Conservation (phyloP, 169 alveolate genomes). For the Cryptosporidium parvum region DNA sequence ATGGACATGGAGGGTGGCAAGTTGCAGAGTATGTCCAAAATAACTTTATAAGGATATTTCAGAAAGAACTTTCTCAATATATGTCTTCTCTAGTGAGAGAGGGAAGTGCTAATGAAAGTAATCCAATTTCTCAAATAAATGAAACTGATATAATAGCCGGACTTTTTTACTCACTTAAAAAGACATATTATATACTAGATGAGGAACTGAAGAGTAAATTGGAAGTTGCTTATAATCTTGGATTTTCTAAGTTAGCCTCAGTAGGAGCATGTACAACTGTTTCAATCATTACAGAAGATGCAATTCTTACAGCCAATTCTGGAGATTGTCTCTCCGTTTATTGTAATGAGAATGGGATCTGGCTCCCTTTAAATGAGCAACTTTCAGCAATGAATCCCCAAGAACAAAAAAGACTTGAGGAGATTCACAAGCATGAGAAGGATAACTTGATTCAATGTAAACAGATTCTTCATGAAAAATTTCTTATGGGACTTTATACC, state of each 20-base stretch:
- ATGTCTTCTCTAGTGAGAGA: background rate
- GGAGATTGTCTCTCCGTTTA: constrained; percentile 62
- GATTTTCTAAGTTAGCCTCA: constrained; percentile 63
- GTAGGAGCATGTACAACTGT: constrained; percentile 64
- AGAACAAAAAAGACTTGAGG: constrained; percentile 70
- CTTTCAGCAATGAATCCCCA: constrained; percentile 73
- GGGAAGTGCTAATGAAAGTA: background rate
- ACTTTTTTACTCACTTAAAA: constrained; percentile 22
- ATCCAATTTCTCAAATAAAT: background rate
- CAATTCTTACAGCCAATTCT: constrained; percentile 63
- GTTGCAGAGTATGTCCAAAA: constrained; percentile 71
- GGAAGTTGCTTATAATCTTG: constrained; percentile 52
- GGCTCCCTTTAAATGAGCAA: constrained; percentile 73
- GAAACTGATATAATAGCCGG: constrained; percentile 43
- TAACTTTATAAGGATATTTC: constrained; percentile 38
- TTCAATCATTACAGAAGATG: constrained; percentile 56
- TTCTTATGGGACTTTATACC: constrained; percentile 28
- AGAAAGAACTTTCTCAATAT: constrained; percentile 6
- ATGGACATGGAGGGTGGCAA: constrained; percentile 76
- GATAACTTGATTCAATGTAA: constrained; percentile 58
- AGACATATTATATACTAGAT: constrained; percentile 24
- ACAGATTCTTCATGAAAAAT: constrained; percentile 24
- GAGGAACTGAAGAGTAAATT: constrained; percentile 43
- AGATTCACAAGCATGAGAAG: constrained; percentile 41
- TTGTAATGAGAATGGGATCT: constrained; percentile 46